Evolutionary conservation across 202 grass and related monocot species (phyloP).

Genomic region (Cymbopogon flexuosus): DNA sequence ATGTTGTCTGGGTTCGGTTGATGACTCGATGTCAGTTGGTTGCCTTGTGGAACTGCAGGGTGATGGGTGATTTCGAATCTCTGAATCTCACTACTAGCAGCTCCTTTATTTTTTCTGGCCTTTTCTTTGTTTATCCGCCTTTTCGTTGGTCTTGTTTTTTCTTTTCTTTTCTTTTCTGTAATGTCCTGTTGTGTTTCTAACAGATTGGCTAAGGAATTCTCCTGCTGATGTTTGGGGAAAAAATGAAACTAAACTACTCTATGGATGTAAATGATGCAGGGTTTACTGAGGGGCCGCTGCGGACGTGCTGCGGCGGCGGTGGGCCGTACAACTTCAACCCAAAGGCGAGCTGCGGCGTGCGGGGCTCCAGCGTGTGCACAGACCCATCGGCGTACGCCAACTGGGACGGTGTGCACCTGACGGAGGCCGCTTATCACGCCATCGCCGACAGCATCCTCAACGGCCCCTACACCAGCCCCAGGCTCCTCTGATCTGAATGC

Average conservation of each 20-base stretch:
- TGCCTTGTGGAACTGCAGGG: neutral
- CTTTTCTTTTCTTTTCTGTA: neutral
- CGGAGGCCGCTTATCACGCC: constrained; percentile 70
- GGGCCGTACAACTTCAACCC: constrained; percentile 86
- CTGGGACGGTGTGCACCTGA: constrained; percentile 86
- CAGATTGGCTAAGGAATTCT: neutral
- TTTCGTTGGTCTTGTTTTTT: neutral
- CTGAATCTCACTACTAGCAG: too few relatives aligned
- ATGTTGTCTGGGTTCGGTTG: neutral
- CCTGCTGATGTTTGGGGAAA: too few relatives aligned
- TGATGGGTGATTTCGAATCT: too few relatives aligned
- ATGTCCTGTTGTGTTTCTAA: neutral
- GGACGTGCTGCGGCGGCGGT: constrained; percentile 68
- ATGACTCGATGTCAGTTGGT: neutral
- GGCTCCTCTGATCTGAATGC: constrained; percentile 31
- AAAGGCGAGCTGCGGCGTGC: constrained; percentile 49
- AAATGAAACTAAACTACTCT: neutral
- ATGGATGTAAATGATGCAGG: constrained; percentile 27
- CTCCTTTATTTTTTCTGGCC: neutral
- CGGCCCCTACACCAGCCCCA: constrained; percentile 58
- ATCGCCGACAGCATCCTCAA: constrained; percentile 62
- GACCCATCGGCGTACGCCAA: constrained; percentile 73
- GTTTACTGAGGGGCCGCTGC: constrained; percentile 63
- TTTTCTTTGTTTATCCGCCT: neutral
- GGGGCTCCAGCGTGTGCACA: constrained; percentile 58